phyloP scores from a whole-genome alignment of 768 basidiomycete species.

The Strobilomyces echinocephalus region DNA sequence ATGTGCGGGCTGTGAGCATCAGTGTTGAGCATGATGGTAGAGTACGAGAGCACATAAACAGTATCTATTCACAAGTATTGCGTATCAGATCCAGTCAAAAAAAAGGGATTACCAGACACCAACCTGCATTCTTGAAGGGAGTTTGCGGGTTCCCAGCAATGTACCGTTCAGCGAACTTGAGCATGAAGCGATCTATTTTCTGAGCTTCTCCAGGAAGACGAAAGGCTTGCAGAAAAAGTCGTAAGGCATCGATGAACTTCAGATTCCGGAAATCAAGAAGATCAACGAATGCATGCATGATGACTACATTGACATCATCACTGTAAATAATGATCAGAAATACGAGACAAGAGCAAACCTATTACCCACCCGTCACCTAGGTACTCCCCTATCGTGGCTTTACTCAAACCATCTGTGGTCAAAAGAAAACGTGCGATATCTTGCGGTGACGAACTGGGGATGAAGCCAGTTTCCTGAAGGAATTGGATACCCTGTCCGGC shows the following conservation, averaged over 20 bases:
- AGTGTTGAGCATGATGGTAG: constrained; percentile 93
- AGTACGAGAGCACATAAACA: constrained; percentile 93
- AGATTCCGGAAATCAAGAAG: constrained; percentile 78
- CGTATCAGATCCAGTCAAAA: constrained; percentile 6
- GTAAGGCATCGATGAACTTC: constrained; percentile 84
- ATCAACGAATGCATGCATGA: constrained; percentile 98
- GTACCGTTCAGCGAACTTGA: constrained; percentile 97
- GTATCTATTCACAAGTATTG: constrained; percentile 51
- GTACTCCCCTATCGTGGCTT: constrained; percentile 96
- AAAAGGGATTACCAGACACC: constrained; percentile 21
- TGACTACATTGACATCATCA: constrained; percentile 83
- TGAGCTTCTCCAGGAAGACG: constrained; percentile 96
- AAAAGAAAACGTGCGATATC: constrained; percentile 85
- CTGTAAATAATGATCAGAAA: constrained; percentile 38
- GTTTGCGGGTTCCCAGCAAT: constrained; percentile 83
- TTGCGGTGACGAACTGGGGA: constrained; percentile 61
- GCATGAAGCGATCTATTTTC: constrained; percentile 98
- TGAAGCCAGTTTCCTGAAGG: constrained; percentile 83
- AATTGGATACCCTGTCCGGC: constrained; percentile 75
- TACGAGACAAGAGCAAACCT: not conserved
- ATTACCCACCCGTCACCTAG: constrained; percentile 85
- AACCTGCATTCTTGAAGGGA: constrained; percentile 91
- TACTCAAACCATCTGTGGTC: constrained; percentile 87
- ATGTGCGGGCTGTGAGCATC: constrained; percentile 95
- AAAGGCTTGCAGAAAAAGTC: constrained; percentile 90